A percentile compares a stretch with the other conserved stretches of the same genome.
Conservation (phyloP, 208 protist genomes). For the Wallacemonas rigidus region DNA sequence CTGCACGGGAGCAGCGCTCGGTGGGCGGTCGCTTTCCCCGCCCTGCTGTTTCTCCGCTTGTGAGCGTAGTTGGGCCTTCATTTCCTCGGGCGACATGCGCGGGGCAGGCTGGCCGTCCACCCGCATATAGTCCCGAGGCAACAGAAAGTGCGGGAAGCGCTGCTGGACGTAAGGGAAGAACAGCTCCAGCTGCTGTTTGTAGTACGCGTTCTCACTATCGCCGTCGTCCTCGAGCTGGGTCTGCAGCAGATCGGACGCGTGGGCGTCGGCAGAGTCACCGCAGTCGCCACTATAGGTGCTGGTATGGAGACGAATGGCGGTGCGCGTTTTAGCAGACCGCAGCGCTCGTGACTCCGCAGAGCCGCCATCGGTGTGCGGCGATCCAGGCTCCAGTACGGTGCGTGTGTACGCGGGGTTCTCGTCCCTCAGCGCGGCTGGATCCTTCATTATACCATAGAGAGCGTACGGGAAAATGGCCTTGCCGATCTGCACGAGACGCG, state of each 20-base stretch:
- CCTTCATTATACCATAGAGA: conserved; percentile 56
- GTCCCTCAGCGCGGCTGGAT: conserved; percentile 32
- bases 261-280: not conserved
- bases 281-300: not conserved
- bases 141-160: conserved; percentile 64
- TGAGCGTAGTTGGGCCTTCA: conserved; percentile 12
- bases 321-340: not conserved
- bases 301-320: not conserved
- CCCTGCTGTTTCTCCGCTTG: conserved; percentile 4
- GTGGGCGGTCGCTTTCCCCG: not conserved
- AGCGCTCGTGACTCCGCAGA: not conserved
- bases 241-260: not conserved
- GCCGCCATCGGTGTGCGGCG: not conserved
- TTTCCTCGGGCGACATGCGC: conserved; percentile 34
- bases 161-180: conserved; percentile 49
- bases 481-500: conserved; percentile 66
- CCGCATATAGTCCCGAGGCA: conserved; percentile 67
- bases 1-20: conserved; percentile 26
- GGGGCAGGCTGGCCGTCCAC: conserved; percentile 56
- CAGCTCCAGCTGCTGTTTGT: conserved; percentile 43
- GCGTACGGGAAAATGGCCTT: conserved; percentile 68
- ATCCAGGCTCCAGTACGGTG: not conserved
- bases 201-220: conserved; percentile 39
- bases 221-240: conserved; percentile 7
- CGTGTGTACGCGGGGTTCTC: conserved; percentile 56